Evolutionary conservation across 2,329 filamentous ascomycete species (phyloP).

Genomic region (Aspergillus tanneri): DNA sequence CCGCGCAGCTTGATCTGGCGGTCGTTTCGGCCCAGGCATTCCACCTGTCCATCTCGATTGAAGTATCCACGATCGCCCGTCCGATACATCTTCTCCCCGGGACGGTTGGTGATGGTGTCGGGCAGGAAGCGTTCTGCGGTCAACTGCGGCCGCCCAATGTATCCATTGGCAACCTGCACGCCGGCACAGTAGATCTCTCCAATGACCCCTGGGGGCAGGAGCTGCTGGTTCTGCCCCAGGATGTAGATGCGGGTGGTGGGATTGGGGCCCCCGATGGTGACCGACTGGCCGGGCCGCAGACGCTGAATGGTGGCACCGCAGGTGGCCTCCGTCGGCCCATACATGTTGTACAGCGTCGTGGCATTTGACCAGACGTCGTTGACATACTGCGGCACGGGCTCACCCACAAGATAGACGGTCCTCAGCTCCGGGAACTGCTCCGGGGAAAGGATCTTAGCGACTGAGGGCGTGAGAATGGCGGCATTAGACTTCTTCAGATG

Average conservation of each 20-base stretch:
- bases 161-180: constrained; percentile 45
- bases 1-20: too few relatives aligned
- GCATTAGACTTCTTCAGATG: constrained; percentile 32
- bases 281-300: constrained; percentile 23
- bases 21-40: too few relatives aligned
- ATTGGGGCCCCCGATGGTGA: constrained; percentile 41
- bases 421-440: constrained; percentile 33
- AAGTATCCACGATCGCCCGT: too few relatives aligned
- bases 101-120: constrained; percentile 31
- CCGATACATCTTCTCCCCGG: too few relatives aligned
- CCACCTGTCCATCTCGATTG: too few relatives aligned
- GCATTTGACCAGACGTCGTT: constrained; percentile 34
- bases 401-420: constrained; percentile 40
- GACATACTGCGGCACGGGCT: constrained; percentile 36
- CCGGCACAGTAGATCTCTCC: constrained; percentile 48
- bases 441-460: constrained; percentile 35
- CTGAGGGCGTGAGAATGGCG: constrained; percentile 42
- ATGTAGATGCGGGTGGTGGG: constrained; percentile 44
- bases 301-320: constrained; percentile 39
- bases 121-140: constrained; percentile 31
- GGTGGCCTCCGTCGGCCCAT: constrained; percentile 47
- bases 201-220: constrained; percentile 35
- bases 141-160: constrained; percentile 32
- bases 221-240: constrained; percentile 35
- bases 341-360: constrained; percentile 44